These are phyloP conservation scores for Pythium aquatile DNA, from an alignment of 352 stramenopile genomes.

Conservation along the genomic window DNA sequence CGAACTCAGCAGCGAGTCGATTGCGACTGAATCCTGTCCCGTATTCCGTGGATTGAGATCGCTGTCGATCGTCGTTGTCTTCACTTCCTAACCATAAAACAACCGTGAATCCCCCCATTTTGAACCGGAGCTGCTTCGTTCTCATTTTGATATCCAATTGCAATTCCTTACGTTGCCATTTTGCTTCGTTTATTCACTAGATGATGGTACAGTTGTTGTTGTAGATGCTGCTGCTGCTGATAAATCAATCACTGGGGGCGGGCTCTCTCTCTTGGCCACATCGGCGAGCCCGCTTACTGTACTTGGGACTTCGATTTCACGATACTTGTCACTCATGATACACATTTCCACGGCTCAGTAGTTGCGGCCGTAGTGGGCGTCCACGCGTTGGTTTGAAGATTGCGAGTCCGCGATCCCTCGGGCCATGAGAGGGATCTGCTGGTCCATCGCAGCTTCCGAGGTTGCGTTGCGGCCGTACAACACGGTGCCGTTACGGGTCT, in stretches of 20 bases:
- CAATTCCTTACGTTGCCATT: conserved; percentile 33
- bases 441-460: conserved; percentile 20
- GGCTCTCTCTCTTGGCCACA: not conserved
- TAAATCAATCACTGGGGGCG: conserved; percentile 2
- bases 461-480: conserved; percentile 16
- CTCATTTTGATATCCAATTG: not conserved
- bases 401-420: conserved; percentile 14
- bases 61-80: not conserved
- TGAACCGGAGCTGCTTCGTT: not conserved
- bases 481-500: conserved; percentile 24
- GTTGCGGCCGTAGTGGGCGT: conserved; percentile 15
- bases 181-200: conserved; percentile 10
- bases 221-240: not conserved
- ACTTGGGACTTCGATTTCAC: conserved; percentile 7
- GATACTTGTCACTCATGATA: conserved; percentile 17
- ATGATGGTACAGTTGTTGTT: conserved; percentile 16
- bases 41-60: not conserved
- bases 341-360: conserved; percentile 13
- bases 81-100: conserved; percentile 6
- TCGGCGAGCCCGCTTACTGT: conserved; percentile 1
- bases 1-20: not conserved
- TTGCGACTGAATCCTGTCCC: not conserved
- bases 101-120: not conserved
- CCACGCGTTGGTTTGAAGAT: conserved; percentile 22
- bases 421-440: conserved; percentile 24